These are phyloP conservation scores for Sporothrix globosa DNA, from an alignment of 2,329 filamentous ascomycete species.

Conservation along the genomic window DNA sequence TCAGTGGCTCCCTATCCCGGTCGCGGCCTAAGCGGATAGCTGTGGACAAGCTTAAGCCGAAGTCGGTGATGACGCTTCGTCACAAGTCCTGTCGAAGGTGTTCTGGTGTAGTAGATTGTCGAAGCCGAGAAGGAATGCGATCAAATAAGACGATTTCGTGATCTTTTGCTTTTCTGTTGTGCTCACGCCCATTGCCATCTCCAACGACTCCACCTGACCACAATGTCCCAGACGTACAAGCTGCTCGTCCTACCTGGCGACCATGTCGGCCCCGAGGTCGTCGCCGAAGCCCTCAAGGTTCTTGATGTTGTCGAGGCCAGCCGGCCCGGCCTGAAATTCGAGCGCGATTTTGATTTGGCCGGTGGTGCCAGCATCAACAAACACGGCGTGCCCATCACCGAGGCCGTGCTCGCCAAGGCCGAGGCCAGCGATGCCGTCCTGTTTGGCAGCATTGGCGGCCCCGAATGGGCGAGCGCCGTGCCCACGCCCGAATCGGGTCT, in stretches of 20 bases:
- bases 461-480: constrained; percentile 49
- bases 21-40: constrained; percentile 1
- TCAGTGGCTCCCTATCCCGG: constrained; percentile 1
- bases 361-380: constrained; percentile 50
- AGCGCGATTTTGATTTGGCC: constrained; percentile 37
- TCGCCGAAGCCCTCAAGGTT: constrained; percentile 52
- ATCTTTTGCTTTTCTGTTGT: neutral
- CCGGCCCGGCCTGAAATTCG: constrained; percentile 42
- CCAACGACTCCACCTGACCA: neutral
- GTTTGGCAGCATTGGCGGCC: constrained; percentile 54
- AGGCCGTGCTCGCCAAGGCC: constrained; percentile 49
- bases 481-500: constrained; percentile 53
- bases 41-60: constrained; percentile 20
- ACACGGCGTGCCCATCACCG: constrained; percentile 50
- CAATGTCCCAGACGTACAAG: constrained; percentile 36
- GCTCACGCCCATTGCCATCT: neutral
- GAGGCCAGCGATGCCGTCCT: constrained; percentile 50
- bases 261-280: constrained; percentile 53
- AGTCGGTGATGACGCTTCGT: constrained; percentile 9
- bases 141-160: constrained; percentile 20
- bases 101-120: neutral
- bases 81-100: neutral
- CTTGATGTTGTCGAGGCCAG: constrained; percentile 48
- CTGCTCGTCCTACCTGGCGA: constrained; percentile 53
- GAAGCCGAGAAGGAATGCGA: neutral